Evolutionary conservation across 1,284 basidiomycete genomes (phyloP).

Genomic region (Pseudozyma pruni): DNA sequence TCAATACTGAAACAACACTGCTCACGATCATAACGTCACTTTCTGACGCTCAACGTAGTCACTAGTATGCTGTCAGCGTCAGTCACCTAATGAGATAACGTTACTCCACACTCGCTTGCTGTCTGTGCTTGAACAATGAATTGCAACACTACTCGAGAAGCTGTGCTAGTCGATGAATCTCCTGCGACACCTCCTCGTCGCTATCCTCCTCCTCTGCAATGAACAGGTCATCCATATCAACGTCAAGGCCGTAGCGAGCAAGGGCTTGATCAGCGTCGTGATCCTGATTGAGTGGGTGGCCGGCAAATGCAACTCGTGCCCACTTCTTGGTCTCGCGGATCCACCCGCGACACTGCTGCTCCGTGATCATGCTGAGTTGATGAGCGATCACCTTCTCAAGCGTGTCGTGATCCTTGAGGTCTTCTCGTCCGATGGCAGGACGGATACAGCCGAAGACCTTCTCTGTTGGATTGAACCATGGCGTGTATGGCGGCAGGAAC

Average conservation of each 20-base stretch:
- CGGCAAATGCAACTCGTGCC: background rate
- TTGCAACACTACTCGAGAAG: too few relatives aligned
- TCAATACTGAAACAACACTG: too few relatives aligned
- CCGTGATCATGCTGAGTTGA: background rate
- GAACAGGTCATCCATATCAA: too few relatives aligned
- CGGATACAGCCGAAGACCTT: background rate
- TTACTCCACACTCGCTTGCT: too few relatives aligned
- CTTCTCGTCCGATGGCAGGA: background rate
- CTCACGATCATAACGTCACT: too few relatives aligned
- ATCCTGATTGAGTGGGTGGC: background rate
- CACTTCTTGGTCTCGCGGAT: background rate
- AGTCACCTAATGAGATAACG: too few relatives aligned
- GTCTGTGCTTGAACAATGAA: too few relatives aligned
- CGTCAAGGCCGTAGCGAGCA: background rate
- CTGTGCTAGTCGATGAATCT: too few relatives aligned
- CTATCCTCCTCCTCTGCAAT: too few relatives aligned
- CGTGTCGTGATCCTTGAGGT: background rate
- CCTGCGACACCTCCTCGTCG: too few relatives aligned
- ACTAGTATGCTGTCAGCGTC: too few relatives aligned
- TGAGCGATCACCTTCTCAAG: background rate
- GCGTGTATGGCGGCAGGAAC: background rate
- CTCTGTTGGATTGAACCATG: background rate
- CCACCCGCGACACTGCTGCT: background rate
- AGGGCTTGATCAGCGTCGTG: background rate
- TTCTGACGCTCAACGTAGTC: too few relatives aligned